Evolutionary conservation across 345 rosid genomes (phyloP).

Genomic region (Citrus reticulata): DNA sequence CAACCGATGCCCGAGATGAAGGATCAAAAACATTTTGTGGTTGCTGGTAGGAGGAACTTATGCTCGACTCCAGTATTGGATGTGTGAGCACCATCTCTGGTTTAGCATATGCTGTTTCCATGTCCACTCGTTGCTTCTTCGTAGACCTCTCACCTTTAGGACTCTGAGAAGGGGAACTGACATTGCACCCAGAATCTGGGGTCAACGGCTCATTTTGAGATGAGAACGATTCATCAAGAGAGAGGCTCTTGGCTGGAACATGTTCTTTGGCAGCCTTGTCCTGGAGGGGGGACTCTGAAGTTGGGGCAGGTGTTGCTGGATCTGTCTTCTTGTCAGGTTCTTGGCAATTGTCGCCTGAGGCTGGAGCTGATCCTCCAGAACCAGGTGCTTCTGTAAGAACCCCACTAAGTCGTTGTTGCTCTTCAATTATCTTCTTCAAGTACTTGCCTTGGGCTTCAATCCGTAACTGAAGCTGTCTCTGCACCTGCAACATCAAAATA

Average conservation of each 20-base stretch:
- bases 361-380: constrained; percentile 34
- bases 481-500: constrained; percentile 58
- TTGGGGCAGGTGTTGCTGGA: constrained; percentile 89
- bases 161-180: constrained; percentile 55
- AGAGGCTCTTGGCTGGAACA: constrained; percentile 64
- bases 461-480: constrained; percentile 93
- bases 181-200: constrained; percentile 76
- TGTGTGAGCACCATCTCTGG: constrained; percentile 48
- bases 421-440: constrained; percentile 97
- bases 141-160: constrained; percentile 53
- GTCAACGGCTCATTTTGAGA: constrained; percentile 82
- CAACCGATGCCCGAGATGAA: constrained; percentile 41
- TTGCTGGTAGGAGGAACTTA: constrained; percentile 53
- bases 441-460: constrained; percentile 98
- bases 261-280: constrained; percentile 64
- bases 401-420: constrained; percentile 86
- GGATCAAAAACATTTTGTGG: constrained; percentile 47
- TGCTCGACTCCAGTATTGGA: constrained; percentile 81
- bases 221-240: constrained; percentile 79
- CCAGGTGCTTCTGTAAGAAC: constrained; percentile 55
- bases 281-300: constrained; percentile 69
- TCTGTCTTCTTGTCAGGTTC: constrained; percentile 72
- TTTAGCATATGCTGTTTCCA: constrained; percentile 40
- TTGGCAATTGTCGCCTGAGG: constrained; percentile 39
- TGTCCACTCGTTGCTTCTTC: constrained; percentile 64